These are phyloP conservation scores for Agaricus bisporus DNA, from an alignment of 768 basidiomycete species.

Conservation along the genomic window DNA sequence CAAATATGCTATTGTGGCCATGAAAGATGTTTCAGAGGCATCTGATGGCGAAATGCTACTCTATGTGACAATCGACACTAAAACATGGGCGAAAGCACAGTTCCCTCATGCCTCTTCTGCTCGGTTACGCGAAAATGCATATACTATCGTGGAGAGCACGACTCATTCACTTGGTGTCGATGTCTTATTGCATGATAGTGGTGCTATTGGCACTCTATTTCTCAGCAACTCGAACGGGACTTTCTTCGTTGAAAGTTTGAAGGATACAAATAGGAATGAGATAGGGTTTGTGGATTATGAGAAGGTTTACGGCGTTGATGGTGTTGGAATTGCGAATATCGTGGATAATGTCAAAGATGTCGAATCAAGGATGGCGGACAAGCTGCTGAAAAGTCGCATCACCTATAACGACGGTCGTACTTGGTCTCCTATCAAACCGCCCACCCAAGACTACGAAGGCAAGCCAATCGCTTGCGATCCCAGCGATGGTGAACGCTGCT, in stretches of 20 bases:
- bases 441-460: conserved; percentile 53
- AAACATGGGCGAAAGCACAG: conserved; percentile 79
- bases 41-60: conserved; percentile 70
- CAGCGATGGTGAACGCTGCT: conserved; percentile 53
- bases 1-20: conserved; percentile 87
- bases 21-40: conserved; percentile 58
- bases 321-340: conserved; percentile 86
- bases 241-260: conserved; percentile 85
- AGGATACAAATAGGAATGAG: conserved; percentile 88
- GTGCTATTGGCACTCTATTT: conserved; percentile 83
- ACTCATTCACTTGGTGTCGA: conserved; percentile 93
- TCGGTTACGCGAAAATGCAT: conserved; percentile 81
- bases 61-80: conserved; percentile 81
- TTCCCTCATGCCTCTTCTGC: conserved; percentile 89
- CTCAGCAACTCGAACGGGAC: conserved; percentile 96
- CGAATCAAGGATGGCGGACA: conserved; percentile 59
- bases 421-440: conserved; percentile 67
- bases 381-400: conserved; percentile 70
- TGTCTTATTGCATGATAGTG: conserved; percentile 68
- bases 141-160: conserved; percentile 93
- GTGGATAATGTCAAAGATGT: conserved; percentile 83
- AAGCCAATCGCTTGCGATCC: conserved; percentile 58
- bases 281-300: conserved; percentile 93
- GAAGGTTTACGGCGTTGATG: conserved; percentile 77
- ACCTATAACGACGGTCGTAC: conserved; percentile 88